These are phyloP conservation scores for Rugosomyces carneus DNA, from an alignment of 1,284 basidiomycete genomes.

Conservation along the genomic window DNA sequence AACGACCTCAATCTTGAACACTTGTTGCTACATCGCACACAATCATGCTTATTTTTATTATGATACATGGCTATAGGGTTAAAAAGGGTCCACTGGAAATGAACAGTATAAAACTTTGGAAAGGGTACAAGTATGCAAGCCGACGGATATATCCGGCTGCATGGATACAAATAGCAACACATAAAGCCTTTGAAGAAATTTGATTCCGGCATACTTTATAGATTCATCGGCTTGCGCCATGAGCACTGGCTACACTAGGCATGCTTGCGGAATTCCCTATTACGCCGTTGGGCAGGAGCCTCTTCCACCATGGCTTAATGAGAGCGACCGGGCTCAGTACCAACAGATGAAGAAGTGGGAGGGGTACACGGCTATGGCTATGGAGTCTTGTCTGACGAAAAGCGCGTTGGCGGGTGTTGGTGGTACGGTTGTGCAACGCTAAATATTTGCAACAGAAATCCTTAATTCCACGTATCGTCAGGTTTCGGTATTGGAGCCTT, in stretches of 20 bases:
- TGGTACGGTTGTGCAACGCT: conserved; percentile 45
- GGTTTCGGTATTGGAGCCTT: conserved; percentile 93
- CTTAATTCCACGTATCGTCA: conserved; percentile 22
- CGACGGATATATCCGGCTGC: too few relatives aligned
- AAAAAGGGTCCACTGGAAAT: too few relatives aligned
- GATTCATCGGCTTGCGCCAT: conserved; percentile 9
- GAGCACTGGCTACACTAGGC: conserved; percentile 18
- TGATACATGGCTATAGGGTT: too few relatives aligned
- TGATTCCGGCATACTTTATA: neutral
- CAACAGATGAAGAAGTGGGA: conserved; percentile 74
- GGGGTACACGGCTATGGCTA: conserved; percentile 58
- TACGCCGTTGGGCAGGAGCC: conserved; percentile 64
- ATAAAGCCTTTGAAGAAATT: neutral
- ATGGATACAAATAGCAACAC: neutral
- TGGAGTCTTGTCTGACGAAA: conserved; percentile 86
- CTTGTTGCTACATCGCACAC: too few relatives aligned
- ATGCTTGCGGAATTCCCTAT: conserved; percentile 38
- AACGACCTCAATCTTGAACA: too few relatives aligned
- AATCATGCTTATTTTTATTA: too few relatives aligned
- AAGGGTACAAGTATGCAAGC: too few relatives aligned
- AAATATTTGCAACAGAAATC: neutral
- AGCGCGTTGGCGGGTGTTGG: conserved; percentile 72
- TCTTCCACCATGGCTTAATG: conserved; percentile 75
- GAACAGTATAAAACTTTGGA: too few relatives aligned
- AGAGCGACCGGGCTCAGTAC: conserved; percentile 70